A percentile compares a stretch with the other conserved stretches of the same genome.
phyloP scores from a whole-genome alignment of 345 rosid species.

The Eucalyptus marginata region DNA sequence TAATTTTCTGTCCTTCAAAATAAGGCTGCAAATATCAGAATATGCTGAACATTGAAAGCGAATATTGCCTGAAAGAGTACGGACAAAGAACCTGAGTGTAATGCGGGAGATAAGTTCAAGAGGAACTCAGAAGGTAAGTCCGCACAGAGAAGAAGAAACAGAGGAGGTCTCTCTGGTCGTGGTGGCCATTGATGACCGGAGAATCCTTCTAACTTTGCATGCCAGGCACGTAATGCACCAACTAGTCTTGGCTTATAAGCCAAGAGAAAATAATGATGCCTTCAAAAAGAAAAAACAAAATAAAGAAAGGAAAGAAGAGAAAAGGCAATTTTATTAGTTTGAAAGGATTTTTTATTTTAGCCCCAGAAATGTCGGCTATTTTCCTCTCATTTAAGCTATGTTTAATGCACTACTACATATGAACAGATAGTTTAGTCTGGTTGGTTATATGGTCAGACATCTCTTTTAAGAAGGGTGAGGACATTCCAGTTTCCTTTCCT shows the following conservation, averaged over 20 bases:
- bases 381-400: background rate
- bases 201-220: slow-evolving; percentile 29
- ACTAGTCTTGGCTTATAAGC: slow-evolving; percentile 61
- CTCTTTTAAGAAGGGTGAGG: slow-evolving; percentile 34
- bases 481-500: slow-evolving; percentile 2
- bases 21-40: background rate
- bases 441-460: slow-evolving; percentile 2
- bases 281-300: background rate
- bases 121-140: background rate
- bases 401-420: background rate
- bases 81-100: background rate
- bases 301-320: slow-evolving; percentile 1
- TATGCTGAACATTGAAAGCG: background rate
- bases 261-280: slow-evolving; percentile 22
- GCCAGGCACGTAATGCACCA: slow-evolving; percentile 54
- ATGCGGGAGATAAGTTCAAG: background rate
- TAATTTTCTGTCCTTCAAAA: background rate
- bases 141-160: background rate
- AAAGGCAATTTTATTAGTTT: background rate
- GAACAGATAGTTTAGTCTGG: slow-evolving; percentile 7
- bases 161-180: background rate
- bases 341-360: background rate
- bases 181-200: background rate
- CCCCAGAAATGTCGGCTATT: background rate
- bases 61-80: background rate